phyloP scores from a whole-genome alignment of 2,329 filamentous ascomycete genomes.

The Periglandula ipomoeae region DNA sequence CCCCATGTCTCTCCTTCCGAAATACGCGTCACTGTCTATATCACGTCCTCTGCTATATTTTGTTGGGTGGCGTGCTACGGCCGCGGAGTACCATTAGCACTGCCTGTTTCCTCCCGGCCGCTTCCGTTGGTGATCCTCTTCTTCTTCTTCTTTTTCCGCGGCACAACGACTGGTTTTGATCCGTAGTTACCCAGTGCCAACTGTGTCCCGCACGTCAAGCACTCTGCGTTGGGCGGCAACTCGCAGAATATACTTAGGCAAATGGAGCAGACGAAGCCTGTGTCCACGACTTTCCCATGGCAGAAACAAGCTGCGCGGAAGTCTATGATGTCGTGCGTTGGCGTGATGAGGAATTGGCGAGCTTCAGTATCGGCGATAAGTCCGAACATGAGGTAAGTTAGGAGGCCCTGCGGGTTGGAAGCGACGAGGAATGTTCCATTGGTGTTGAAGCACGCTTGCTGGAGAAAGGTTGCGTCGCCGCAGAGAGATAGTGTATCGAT shows the following conservation, averaged over 20 bases:
- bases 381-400: constrained; percentile 92
- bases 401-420: constrained; percentile 56
- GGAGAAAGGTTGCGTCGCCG: constrained; percentile 81
- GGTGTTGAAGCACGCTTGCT: constrained; percentile 69
- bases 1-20: too few species aligned
- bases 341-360: constrained; percentile 58
- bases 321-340: constrained; percentile 80
- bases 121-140: constrained; percentile 46
- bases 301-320: constrained; percentile 99
- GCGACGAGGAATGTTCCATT: constrained; percentile 46
- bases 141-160: constrained; percentile 67
- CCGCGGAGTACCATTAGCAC: constrained; percentile 51
- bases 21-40: too few species aligned
- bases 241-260: constrained; percentile 90
- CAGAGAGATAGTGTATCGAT: constrained; percentile 87
- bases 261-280: constrained; percentile 92
- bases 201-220: constrained; percentile 74
- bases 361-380: constrained; percentile 61
- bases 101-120: constrained; percentile 46
- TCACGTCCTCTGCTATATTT: too few species aligned
- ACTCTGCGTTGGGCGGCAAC: constrained; percentile 52
- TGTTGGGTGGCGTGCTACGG: constrained; percentile 21
- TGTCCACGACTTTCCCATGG: constrained; percentile 80
- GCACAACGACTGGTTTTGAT: constrained; percentile 65
- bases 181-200: constrained; percentile 71